Evolutionary conservation across 2,329 filamentous ascomycete species (phyloP), one percentile per base, ranked within the genome.

Genomic region (Biscogniauxia mediterranea): DNA sequence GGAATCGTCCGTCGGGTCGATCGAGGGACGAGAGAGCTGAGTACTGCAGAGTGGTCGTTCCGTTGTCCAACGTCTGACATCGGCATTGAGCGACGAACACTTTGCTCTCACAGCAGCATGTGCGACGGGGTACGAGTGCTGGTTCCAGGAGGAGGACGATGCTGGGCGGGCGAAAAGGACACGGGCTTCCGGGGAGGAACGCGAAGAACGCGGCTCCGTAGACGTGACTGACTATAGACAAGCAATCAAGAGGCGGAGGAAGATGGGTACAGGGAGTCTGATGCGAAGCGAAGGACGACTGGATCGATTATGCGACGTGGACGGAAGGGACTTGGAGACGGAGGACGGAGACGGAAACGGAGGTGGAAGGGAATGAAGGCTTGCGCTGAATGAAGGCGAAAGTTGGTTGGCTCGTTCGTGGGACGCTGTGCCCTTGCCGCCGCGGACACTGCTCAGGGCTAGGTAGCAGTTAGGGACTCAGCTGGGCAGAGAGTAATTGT

Each of bases 51-150:
- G 60, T 66, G 59, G 53, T 61, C 58, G 61, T 61, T 65, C 60
- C 57, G 66, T 69, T 68, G 70, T 70, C 64, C 67, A 67, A 68
- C 70, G 68, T 72, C 65, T 70, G 70, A 68, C 67, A 71, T 72
- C 66, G 67, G 68, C 65, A 72, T 66, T 67, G 61, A 60, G 65
- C 63, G 57, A 59, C 60, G 59, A 65, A 63, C 42, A 59, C 62
- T 26, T 65, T 54, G 53, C 58, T 59, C 55, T 57, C 64, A 61
- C 59, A 63, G 60, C 57, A 62, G 61, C 59, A 66, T 66, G 66
- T 71, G 64, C 66, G 63, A 68, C 67, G 64, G 55, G 55, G 54
- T 63, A 61, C 52, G 60, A 54, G 66, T 59, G 63, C 65, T 63
- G 60, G 64, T 65, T 62, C 65, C 52, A 65, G 59, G 51, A 65